Evolutionary conservation across 768 basidiomycete species (phyloP).

Genomic region (Collybia sp.): DNA sequence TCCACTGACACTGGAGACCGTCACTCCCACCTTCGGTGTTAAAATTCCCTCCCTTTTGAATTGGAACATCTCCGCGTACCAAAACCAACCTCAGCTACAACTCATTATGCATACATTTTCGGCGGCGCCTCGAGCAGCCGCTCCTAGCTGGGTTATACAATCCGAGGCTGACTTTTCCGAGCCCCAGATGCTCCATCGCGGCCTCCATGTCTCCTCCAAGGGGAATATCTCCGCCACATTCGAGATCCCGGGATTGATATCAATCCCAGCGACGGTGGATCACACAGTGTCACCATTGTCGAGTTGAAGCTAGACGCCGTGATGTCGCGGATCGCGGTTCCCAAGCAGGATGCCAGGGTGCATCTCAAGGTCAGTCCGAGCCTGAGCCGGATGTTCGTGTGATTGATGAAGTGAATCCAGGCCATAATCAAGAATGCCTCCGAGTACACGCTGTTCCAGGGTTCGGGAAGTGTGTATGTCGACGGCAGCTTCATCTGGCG

Average conservation of each 20-base stretch:
- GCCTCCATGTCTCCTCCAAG: constrained; percentile 15
- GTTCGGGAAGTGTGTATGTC: constrained; percentile 47
- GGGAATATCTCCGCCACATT: constrained; percentile 37
- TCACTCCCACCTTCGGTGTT: constrained; percentile 35
- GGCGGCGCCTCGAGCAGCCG: too few relatives aligned
- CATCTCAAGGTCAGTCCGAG: constrained; percentile 30
- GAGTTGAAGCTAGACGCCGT: constrained; percentile 28
- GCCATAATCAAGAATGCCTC: constrained; percentile 49
- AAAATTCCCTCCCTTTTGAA: constrained; percentile 28
- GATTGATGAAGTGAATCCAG: constrained; percentile 13
- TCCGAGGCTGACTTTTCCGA: too few relatives aligned
- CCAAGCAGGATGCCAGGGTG: constrained; percentile 30
- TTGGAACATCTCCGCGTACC: constrained; percentile 23
- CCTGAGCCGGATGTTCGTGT: too few relatives aligned
- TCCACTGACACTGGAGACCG: constrained; percentile 37
- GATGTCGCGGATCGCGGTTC: constrained; percentile 39
- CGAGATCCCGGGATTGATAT: constrained; percentile 34
- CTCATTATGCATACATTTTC: too few relatives aligned
- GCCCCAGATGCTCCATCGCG: not conserved
- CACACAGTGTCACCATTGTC: constrained; percentile 37
- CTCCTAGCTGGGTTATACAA: too few relatives aligned
- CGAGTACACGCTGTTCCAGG: constrained; percentile 45
- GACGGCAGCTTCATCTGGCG: constrained; percentile 53
- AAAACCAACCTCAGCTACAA: too few relatives aligned
- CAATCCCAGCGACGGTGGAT: constrained; percentile 31